Conservation (phyloP, 2,329 filamentous ascomycete genomes). For the Xylaria hypoxylon region DNA sequence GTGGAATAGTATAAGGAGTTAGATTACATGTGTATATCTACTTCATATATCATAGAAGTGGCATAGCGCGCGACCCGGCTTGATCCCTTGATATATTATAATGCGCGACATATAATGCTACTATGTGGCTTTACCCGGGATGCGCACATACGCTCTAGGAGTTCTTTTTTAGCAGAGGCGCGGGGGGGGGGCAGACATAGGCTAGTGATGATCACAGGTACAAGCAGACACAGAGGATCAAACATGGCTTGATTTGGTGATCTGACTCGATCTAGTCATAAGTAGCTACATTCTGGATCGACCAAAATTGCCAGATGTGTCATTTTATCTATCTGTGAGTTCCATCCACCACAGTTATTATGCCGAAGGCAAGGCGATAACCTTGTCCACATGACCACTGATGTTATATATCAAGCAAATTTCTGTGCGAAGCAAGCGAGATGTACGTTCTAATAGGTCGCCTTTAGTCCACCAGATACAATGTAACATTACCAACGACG, state of each 20-base stretch:
- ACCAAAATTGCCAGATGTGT: conserved; percentile 39
- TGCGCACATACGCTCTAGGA: too few relatives aligned
- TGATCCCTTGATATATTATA: too few relatives aligned
- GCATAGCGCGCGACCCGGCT: too few relatives aligned
- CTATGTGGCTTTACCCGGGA: too few relatives aligned
- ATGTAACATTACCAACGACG: conserved; percentile 14
- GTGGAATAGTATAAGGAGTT: too few relatives aligned
- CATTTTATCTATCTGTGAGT: conserved; percentile 33
- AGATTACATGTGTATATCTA: too few relatives aligned
- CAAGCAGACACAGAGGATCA: neutral
- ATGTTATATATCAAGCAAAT: conserved; percentile 41
- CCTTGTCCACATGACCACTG: conserved; percentile 34
- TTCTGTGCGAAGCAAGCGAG: conserved; percentile 33
- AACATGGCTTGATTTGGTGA: conserved; percentile 28
- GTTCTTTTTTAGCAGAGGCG: too few relatives aligned
- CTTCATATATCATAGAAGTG: too few relatives aligned
- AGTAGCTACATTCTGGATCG: conserved; percentile 37
- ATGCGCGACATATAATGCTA: too few relatives aligned
- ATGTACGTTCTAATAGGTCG: conserved; percentile 28
- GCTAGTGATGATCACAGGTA: neutral
- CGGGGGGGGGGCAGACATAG: too few relatives aligned
- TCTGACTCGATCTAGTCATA: conserved; percentile 33
- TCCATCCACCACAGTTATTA: conserved; percentile 36
- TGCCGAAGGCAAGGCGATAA: conserved; percentile 38
- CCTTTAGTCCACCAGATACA: conserved; percentile 1